Evolutionary conservation across 2,329 filamentous ascomycete genomes (phyloP).

Genomic region (Daldinia sp.): DNA sequence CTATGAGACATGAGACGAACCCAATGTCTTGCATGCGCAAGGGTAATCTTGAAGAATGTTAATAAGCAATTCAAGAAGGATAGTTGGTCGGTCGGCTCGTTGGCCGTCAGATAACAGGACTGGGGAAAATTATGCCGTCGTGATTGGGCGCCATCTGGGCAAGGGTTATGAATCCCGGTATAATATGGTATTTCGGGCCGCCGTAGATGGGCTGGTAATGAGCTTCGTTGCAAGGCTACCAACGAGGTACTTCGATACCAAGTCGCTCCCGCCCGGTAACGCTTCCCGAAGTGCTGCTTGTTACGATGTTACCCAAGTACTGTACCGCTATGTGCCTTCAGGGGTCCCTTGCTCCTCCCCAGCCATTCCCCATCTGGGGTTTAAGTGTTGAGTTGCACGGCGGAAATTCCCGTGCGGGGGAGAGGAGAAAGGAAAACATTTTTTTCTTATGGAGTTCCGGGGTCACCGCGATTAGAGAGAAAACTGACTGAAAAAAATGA

Average conservation of each 20-base stretch:
- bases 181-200: slow-evolving; percentile 51
- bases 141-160: slow-evolving; percentile 39
- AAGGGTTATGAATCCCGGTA: slow-evolving; percentile 34
- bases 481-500: neutral
- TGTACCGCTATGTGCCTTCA: slow-evolving; percentile 26
- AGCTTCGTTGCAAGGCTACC: neutral
- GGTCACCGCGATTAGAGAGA: slow-evolving; percentile 14
- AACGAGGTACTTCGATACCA: slow-evolving; percentile 18
- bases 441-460: slow-evolving; percentile 9
- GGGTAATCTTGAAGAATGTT: slow-evolving; percentile 19
- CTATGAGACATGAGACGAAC: neutral
- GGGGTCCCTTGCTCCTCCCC: slow-evolving; percentile 22
- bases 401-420: slow-evolving; percentile 38
- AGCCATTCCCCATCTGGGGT: slow-evolving; percentile 26
- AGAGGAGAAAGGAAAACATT: slow-evolving; percentile 12
- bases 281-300: slow-evolving; percentile 38
- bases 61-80: slow-evolving; percentile 8
- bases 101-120: slow-evolving; percentile 29
- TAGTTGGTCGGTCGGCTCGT: slow-evolving; percentile 30
- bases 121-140: slow-evolving; percentile 30
- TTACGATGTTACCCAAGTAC: slow-evolving; percentile 37
- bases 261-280: slow-evolving; percentile 38
- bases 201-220: slow-evolving; percentile 33
- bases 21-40: slow-evolving; percentile 33
- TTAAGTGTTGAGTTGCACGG: slow-evolving; percentile 16